Conservation (phyloP, 2,329 filamentous ascomycete genomes). For the Penicillium hordei region DNA sequence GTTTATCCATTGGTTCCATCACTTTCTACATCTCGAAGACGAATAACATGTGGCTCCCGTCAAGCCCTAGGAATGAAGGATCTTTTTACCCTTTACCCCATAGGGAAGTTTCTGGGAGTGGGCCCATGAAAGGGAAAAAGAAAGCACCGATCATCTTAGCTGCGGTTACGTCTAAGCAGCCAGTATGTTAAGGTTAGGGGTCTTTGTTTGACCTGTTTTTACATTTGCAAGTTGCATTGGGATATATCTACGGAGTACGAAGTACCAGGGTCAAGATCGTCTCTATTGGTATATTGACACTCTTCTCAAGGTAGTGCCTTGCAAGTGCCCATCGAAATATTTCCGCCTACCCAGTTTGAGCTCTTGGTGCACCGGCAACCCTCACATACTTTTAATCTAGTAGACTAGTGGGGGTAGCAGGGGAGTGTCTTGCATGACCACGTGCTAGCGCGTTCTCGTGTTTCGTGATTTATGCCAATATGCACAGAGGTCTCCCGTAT, state of each 20-base stretch:
- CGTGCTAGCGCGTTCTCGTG: conserved; percentile 9
- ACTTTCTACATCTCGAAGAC: no score
- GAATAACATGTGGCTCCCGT: background rate
- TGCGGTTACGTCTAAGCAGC: conserved; percentile 13
- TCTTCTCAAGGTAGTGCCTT: conserved; percentile 3
- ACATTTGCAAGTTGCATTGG: background rate
- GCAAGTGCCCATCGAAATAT: background rate
- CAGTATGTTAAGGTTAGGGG: background rate
- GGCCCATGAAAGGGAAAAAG: conserved; percentile 8
- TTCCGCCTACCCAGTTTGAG: conserved; percentile 3
- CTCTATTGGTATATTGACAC: background rate
- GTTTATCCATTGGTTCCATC: no score
- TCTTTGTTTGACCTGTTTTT: background rate
- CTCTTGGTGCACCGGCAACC: conserved; percentile 5
- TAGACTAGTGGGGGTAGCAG: background rate
- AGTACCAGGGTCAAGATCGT: background rate
- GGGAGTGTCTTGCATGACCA: conserved; percentile 4
- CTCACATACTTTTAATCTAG: background rate
- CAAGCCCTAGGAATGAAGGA: conserved; percentile 20
- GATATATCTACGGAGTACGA: background rate
- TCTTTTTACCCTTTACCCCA: conserved; percentile 2
- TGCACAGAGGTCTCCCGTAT: conserved; percentile 20
- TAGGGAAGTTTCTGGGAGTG: conserved; percentile 15
- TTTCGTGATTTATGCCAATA: conserved; percentile 7
- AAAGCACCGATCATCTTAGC: conserved; percentile 14